Evolutionary conservation across 1,139 yeast species (phyloP).

Genomic region (Saccharomyces hybrid): DNA sequence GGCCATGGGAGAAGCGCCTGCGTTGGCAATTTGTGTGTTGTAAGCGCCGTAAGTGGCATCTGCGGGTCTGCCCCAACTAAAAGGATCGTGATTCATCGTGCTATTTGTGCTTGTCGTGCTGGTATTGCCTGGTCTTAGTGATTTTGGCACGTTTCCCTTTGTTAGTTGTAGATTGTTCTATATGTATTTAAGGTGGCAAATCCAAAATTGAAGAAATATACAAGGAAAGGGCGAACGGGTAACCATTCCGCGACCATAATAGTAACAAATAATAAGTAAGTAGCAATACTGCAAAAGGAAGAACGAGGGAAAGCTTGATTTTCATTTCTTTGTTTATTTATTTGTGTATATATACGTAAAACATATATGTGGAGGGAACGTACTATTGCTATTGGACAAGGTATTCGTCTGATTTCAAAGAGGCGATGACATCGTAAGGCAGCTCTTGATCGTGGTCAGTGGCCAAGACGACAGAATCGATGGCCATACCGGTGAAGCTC

Average conservation of each 20-base stretch:
- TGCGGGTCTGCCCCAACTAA: conserved; percentile 90
- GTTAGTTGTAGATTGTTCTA: not conserved
- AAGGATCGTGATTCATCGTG: conserved; percentile 89
- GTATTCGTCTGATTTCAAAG: conserved; percentile 4
- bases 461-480: not conserved
- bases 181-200: not conserved
- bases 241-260: not conserved
- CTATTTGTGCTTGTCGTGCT: not conserved
- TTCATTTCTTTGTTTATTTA: not conserved
- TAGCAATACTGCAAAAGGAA: not conserved
- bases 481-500: conserved; percentile 4
- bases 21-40: conserved; percentile 62
- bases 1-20: conserved; percentile 54
- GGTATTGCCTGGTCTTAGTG: not conserved
- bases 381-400: conserved; percentile 2
- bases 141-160: not conserved
- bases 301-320: no score
- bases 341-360: not conserved
- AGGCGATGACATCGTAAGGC: conserved; percentile 4
- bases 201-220: not conserved
- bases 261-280: not conserved
- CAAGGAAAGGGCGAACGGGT: not conserved
- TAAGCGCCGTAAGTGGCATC: conserved; percentile 74
- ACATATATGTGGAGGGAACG: not conserved
- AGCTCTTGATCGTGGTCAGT: conserved; percentile 2